These are phyloP conservation scores for Corynespora cassiicola DNA, from an alignment of 2,329 filamentous ascomycete genomes.

Conservation along the genomic window DNA sequence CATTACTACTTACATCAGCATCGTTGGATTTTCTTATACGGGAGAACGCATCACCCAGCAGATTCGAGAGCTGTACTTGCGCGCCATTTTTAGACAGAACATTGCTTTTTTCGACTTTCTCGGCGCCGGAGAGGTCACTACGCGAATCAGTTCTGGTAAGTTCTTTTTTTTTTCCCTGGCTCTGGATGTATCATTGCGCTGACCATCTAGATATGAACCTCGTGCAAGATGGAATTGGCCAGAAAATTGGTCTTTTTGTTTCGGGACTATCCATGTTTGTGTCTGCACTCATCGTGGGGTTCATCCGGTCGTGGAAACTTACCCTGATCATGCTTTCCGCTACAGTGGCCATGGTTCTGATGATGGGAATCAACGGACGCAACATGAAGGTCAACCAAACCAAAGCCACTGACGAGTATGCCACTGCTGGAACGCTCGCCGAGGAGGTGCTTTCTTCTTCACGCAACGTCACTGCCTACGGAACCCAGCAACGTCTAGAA, in stretches of 20 bases:
- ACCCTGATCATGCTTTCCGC: constrained; percentile 86
- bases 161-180: constrained; percentile 88
- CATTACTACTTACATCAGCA: constrained; percentile 78
- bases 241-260: constrained; percentile 45
- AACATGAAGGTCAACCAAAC: constrained; percentile 82
- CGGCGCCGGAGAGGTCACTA: constrained; percentile 93
- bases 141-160: constrained; percentile 93
- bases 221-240: constrained; percentile 83
- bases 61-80: constrained; percentile 68
- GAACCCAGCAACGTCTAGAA: constrained; percentile 90
- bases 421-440: constrained; percentile 82
- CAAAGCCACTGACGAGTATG: constrained; percentile 77
- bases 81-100: constrained; percentile 53
- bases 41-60: constrained; percentile 56
- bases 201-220: constrained; percentile 89
- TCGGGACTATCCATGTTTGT: constrained; percentile 64
- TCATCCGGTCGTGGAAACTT: constrained; percentile 90
- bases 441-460: constrained; percentile 96
- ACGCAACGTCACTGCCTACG: constrained; percentile 90
- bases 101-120: constrained; percentile 73
- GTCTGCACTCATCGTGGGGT: constrained; percentile 89
- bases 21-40: constrained; percentile 82
- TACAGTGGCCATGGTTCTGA: constrained; percentile 76
- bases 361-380: constrained; percentile 76
- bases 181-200: constrained; percentile 70